Percentiles rank a stretch among this genome's conserved stretches.
Conservation (phyloP, 805 yeast genomes). For the Ogataea glucozyma region DNA sequence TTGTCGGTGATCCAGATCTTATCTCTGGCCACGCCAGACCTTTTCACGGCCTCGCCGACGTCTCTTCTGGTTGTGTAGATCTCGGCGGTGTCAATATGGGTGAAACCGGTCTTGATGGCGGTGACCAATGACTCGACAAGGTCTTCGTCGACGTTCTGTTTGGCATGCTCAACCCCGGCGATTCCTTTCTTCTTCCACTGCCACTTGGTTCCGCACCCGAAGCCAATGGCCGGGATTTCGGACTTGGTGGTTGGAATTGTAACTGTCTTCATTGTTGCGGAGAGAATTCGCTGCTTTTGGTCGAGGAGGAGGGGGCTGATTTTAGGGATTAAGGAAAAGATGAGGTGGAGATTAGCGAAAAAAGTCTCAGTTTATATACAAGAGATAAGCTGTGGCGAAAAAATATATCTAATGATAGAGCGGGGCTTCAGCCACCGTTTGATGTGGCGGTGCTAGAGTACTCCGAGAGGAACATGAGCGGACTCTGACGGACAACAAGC, state of each 20-base stretch:
- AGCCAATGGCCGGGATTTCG: conserved; percentile 32
- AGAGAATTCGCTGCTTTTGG: too few species aligned
- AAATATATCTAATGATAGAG: too few species aligned
- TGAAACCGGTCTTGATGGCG: conserved; percentile 54
- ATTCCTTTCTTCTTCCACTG: conserved; percentile 37
- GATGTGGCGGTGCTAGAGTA: too few species aligned
- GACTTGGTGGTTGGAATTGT: conserved; percentile 4
- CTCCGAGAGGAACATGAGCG: too few species aligned
- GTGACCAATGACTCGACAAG: conserved; percentile 46
- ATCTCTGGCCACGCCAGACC: conserved; percentile 44
- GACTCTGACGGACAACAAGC: too few species aligned
- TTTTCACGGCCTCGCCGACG: conserved; percentile 54
- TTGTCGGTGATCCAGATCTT: conserved; percentile 61
- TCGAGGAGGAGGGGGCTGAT: not conserved
- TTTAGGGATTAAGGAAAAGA: too few species aligned
- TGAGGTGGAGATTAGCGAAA: too few species aligned
- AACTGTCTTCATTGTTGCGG: conserved; percentile 1
- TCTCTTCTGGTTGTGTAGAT: conserved; percentile 59
- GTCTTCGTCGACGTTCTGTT: conserved; percentile 32
- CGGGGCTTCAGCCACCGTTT: too few species aligned
- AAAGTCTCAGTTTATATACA: too few species aligned
- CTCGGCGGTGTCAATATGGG: conserved; percentile 67
- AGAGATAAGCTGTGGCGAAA: too few species aligned
- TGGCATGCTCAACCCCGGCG: conserved; percentile 19
- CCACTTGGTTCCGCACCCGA: conserved; percentile 66